A percentile compares a stretch with the other conserved stretches of the same genome.
phyloP scores from a whole-genome alignment of 805 yeast species.

The Yamadazyma sp. region DNA sequence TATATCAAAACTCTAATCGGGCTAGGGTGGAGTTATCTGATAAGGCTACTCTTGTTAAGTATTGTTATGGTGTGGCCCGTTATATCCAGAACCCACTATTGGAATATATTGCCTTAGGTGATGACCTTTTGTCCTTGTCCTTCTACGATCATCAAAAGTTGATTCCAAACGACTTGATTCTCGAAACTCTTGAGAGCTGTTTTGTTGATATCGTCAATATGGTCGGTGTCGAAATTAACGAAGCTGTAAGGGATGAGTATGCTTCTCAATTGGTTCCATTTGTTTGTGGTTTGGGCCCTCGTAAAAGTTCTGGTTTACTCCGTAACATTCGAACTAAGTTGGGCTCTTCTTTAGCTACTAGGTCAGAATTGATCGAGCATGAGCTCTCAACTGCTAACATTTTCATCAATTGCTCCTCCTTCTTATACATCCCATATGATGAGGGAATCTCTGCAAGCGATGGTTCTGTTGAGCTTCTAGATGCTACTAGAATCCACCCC shows the following conservation, averaged over 20 bases:
- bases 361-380: conserved; percentile 83
- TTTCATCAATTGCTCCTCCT: conserved; percentile 90
- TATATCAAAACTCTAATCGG: conserved; percentile 76
- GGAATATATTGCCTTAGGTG: conserved; percentile 81
- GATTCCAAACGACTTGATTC: conserved; percentile 60
- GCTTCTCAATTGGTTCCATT: conserved; percentile 70
- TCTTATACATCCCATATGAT: conserved; percentile 73
- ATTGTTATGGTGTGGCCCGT: conserved; percentile 87
- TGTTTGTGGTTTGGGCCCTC: conserved; percentile 91
- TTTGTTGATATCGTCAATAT: conserved; percentile 87
- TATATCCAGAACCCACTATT: conserved; percentile 90
- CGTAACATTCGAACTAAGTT: conserved; percentile 68
- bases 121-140: conserved; percentile 65
- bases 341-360: conserved; percentile 60
- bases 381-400: conserved; percentile 76
- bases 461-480: conserved; percentile 75
- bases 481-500: conserved; percentile 95
- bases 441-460: conserved; percentile 52
- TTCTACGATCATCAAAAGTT: conserved; percentile 75
- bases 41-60: conserved; percentile 74
- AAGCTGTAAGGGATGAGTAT: conserved; percentile 76
- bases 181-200: conserved; percentile 69
- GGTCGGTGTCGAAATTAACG: conserved; percentile 93
- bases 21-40: conserved; percentile 81
- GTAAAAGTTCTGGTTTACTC: conserved; percentile 85